These are phyloP conservation scores for Amanita pallidorosea DNA, from an alignment of 768 basidiomycete species.

Conservation along the genomic window DNA sequence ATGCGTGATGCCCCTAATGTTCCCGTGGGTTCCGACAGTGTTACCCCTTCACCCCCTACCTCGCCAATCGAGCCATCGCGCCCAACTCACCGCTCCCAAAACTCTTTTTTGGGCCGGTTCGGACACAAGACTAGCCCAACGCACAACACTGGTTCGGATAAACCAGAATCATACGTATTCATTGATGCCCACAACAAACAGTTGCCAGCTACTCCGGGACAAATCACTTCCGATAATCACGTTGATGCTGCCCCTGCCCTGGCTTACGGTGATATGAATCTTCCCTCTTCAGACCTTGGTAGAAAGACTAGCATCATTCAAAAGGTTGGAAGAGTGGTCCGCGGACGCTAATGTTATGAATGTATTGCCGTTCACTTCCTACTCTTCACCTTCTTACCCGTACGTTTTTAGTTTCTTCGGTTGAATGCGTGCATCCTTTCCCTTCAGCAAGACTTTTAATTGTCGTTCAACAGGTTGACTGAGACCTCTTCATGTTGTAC, in stretches of 20 bases:
- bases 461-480: neutral
- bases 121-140: conserved; percentile 17
- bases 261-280: neutral
- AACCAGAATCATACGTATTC: conserved; percentile 52
- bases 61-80: conserved; percentile 23
- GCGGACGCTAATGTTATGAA: conserved; percentile 30
- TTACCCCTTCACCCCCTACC: conserved; percentile 29
- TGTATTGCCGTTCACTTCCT: conserved; percentile 2
- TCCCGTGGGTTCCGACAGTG: conserved; percentile 42
- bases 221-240: conserved; percentile 5
- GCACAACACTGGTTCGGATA: conserved; percentile 19
- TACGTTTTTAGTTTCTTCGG: neutral
- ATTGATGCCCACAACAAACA: conserved; percentile 59
- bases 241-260: conserved; percentile 16
- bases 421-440: neutral
- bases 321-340: conserved; percentile 67
- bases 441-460: neutral
- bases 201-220: conserved; percentile 28
- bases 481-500: neutral
- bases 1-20: conserved; percentile 84
- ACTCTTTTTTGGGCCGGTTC: conserved; percentile 72
- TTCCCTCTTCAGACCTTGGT: conserved; percentile 37
- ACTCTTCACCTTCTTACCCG: neutral
- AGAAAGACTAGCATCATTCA: conserved; percentile 73
- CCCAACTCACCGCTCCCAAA: conserved; percentile 63